Conservation (phyloP, 495 filamentous ascomycete species). For the Neurospora tetrasperma region DNA sequence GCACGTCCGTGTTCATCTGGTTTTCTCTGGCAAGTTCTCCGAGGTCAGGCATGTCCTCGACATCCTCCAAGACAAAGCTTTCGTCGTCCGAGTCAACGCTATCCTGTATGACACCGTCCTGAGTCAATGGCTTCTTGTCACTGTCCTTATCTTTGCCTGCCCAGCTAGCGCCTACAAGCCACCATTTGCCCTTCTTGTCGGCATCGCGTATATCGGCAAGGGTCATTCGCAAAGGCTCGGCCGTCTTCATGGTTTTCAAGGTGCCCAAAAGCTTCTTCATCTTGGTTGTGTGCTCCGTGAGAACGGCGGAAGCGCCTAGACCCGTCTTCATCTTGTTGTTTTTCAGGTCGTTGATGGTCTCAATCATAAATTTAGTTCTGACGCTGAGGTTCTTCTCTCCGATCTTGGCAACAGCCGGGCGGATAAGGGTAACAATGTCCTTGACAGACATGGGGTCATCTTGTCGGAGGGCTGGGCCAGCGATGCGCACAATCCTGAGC, state of each 20-base stretch:
- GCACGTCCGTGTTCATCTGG: slow-evolving; percentile 89
- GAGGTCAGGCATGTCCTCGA: slow-evolving; percentile 51
- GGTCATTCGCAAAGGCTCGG: slow-evolving; percentile 72
- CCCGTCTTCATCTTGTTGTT: slow-evolving; percentile 83
- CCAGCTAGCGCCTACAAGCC: slow-evolving; percentile 93
- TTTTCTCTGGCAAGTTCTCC: slow-evolving; percentile 65
- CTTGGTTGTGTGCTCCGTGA: slow-evolving; percentile 65
- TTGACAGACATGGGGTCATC: slow-evolving; percentile 88
- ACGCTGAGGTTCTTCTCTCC: slow-evolving; percentile 68
- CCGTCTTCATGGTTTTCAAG: slow-evolving; percentile 60
- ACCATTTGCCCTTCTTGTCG: slow-evolving; percentile 92
- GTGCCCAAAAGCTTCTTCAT: slow-evolving; percentile 77
- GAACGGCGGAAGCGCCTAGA: slow-evolving; percentile 47
- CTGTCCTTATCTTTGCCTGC: slow-evolving; percentile 31
- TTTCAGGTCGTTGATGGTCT: slow-evolving; percentile 86
- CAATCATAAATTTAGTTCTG: slow-evolving; percentile 95
- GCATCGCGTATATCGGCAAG: slow-evolving; percentile 70
- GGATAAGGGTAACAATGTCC: slow-evolving; percentile 75
- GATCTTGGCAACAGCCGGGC: slow-evolving; percentile 52
- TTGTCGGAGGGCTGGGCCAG: slow-evolving; percentile 71
- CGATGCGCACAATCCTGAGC: slow-evolving; percentile 70
- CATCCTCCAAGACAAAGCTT: slow-evolving; percentile 25
- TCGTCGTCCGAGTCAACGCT: slow-evolving; percentile 21
- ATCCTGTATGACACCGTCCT: slow-evolving; percentile 28
- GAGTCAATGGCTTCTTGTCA: slow-evolving; percentile 10